A percentile compares a stretch with the other conserved stretches of the same genome.
Conservation (phyloP, 2,329 filamentous ascomycete species). For the Orbilia blumenaviensis region DNA sequence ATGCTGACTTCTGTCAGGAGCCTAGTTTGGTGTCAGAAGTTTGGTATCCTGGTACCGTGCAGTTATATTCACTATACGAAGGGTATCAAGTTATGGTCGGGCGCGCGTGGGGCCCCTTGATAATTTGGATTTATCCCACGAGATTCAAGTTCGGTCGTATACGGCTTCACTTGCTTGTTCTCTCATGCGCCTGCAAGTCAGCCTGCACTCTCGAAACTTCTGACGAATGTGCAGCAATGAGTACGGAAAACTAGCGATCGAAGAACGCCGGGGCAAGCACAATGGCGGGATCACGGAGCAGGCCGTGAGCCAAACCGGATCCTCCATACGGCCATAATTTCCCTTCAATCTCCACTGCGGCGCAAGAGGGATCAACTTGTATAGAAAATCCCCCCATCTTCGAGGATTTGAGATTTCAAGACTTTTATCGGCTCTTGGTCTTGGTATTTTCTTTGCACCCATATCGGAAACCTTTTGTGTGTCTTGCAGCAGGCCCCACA, state of each 20-base stretch:
- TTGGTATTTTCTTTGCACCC: slow-evolving; percentile 16
- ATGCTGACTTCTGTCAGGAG: not conserved
- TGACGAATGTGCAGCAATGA: not conserved
- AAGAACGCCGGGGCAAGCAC: not conserved
- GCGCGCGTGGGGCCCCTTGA: not conserved
- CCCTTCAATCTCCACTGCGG: not conserved
- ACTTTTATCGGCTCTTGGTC: slow-evolving; percentile 13
- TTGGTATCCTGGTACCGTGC: not conserved
- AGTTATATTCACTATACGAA: slow-evolving; percentile 26
- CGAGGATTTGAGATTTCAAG: slow-evolving; percentile 35
- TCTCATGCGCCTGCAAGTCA: slow-evolving; percentile 16
- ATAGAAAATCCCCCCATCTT: not conserved
- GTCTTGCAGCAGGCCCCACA: slow-evolving; percentile 9
- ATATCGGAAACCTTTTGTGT: slow-evolving; percentile 9
- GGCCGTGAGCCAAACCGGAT: not conserved
- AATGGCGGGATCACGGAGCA: slow-evolving; percentile 19
- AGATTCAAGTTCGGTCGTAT: not conserved
- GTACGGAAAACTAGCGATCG: not conserved
- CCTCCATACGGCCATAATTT: slow-evolving; percentile 21
- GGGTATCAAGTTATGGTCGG: not conserved
- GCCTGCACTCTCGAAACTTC: slow-evolving; percentile 18
- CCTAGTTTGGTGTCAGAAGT: slow-evolving; percentile 3
- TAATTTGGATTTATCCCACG: slow-evolving; percentile 29
- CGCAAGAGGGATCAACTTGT: not conserved
- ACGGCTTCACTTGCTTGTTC: slow-evolving; percentile 15